phyloP scores from a whole-genome alignment of 768 basidiomycete species.

The Hygrocybe punicea region DNA sequence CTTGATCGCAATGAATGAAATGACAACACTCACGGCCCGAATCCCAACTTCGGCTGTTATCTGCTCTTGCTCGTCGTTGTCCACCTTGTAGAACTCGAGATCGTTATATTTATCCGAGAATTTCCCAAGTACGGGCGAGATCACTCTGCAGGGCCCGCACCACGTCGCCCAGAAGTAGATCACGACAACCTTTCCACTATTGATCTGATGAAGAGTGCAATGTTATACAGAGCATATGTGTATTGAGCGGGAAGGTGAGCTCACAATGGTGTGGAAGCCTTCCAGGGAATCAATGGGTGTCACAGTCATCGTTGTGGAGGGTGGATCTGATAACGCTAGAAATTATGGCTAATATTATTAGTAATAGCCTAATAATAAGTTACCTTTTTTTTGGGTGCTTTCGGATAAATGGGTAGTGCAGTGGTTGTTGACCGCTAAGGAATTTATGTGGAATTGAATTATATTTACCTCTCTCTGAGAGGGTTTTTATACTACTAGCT shows the following conservation, averaged over 20 bases:
- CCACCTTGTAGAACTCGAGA: slow-evolving; percentile 68
- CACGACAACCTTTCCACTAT: slow-evolving; percentile 44
- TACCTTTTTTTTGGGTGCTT: no score
- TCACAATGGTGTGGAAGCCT: no score
- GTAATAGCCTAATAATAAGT: no score
- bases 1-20: background rate
- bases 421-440: no score
- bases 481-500: no score
- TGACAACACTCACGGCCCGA: slow-evolving; percentile 49
- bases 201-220: slow-evolving; percentile 36
- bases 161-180: slow-evolving; percentile 79
- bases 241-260: background rate
- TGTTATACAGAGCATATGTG: background rate
- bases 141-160: slow-evolving; percentile 69
- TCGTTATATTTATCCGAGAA: slow-evolving; percentile 36
- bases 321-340: no score
- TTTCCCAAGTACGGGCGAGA: slow-evolving; percentile 63
- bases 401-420: no score
- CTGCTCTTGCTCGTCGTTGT: slow-evolving; percentile 57
- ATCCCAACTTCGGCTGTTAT: slow-evolving; percentile 59
- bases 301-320: no score
- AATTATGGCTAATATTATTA: no score
- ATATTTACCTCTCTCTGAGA: no score
- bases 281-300: no score
- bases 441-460: no score